Evolutionary conservation across 2,329 filamentous ascomycete species (phyloP).

Genomic region (Phoma sp.): DNA sequence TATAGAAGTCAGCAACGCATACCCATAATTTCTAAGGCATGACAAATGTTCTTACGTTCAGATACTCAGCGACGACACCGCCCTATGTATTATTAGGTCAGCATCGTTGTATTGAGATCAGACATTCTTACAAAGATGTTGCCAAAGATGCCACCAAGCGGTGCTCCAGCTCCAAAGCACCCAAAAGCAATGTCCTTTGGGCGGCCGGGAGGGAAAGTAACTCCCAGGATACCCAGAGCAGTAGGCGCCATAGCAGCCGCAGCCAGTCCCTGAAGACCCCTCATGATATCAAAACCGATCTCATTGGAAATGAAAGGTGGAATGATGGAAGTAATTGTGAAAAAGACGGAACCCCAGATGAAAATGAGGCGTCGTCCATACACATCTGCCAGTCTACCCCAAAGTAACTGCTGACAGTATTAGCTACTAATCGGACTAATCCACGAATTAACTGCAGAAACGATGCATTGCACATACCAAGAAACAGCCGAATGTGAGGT

Average conservation of each 20-base stretch:
- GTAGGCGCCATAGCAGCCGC: slow-evolving; percentile 74
- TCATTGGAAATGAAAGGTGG: slow-evolving; percentile 71
- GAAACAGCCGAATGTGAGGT: slow-evolving; percentile 71
- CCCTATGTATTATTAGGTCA: slow-evolving; percentile 41
- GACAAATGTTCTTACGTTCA: slow-evolving; percentile 10
- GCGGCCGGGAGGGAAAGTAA: slow-evolving; percentile 69
- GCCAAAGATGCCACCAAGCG: slow-evolving; percentile 68
- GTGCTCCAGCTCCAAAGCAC: slow-evolving; percentile 62
- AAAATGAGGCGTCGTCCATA: slow-evolving; percentile 71
- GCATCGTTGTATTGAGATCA: too few species aligned
- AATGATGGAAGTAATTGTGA: slow-evolving; percentile 63
- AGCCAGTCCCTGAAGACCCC: slow-evolving; percentile 70
- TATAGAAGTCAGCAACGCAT: background rate
- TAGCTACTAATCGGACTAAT: background rate
- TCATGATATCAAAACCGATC: slow-evolving; percentile 70
- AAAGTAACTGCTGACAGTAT: slow-evolving; percentile 55
- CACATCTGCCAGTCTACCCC: slow-evolving; percentile 71
- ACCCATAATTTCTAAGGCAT: background rate
- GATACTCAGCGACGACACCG: slow-evolving; percentile 67
- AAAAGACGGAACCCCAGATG: slow-evolving; percentile 67
- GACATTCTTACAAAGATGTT: slow-evolving; percentile 57
- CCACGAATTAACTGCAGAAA: background rate
- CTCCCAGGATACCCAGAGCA: slow-evolving; percentile 72
- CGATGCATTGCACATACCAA: slow-evolving; percentile 42
- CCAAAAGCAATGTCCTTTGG: slow-evolving; percentile 73